Evolutionary conservation across 495 filamentous ascomycete genomes (phyloP), one percentile per base, ranked within the genome.

Genomic region (Lindgomyces ingoldianus): DNA sequence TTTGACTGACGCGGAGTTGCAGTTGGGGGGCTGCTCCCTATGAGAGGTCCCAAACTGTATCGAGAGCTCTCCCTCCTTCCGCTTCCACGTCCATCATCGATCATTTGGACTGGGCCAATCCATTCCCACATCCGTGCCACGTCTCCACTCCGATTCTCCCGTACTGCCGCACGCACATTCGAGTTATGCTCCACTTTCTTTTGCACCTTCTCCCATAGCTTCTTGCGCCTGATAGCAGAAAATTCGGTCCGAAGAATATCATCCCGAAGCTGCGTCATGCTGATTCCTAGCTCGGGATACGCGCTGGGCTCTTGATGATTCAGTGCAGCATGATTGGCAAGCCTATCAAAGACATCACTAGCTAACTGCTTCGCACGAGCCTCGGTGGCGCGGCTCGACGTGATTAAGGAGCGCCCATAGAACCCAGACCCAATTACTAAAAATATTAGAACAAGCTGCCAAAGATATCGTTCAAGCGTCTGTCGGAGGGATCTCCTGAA

Each of bases 391-490:
- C 86, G 83, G 69, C 81, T 81, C 51, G 82, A 76, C 14, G 74
- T 70, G 72, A 86, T 79, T 53, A 79, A 77, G 61, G 81, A 75
- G 22, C 87, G 85, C 24, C 76, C 80, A 72, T 90, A 91, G 46
- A 80, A 62, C 11, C 82, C 60, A 14, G 75, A 72, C 21, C 79
- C 62, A 25, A 84, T 33, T n/a, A 81, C 57, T 3, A 87, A 48
- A 42, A 84, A 76, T 76, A 94, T 69, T 81, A 85, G 70, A 81
- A 84, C 82, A 96, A 97, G 84, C 83, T 88, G 80, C 85, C 95
- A 80, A 91, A 94, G 85, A 96, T 98, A 84, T 88, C 89, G 83
- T 83, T 90, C 87, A 90, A 96, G 76, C 82, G 93, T 85, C 85
- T 89, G 88, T 81, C 90, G 85, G 84, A 95, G 78, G 80, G 91